Evolutionary conservation across 768 basidiomycete species (phyloP).

Genomic region (Tricholoma bakamatsutake): DNA sequence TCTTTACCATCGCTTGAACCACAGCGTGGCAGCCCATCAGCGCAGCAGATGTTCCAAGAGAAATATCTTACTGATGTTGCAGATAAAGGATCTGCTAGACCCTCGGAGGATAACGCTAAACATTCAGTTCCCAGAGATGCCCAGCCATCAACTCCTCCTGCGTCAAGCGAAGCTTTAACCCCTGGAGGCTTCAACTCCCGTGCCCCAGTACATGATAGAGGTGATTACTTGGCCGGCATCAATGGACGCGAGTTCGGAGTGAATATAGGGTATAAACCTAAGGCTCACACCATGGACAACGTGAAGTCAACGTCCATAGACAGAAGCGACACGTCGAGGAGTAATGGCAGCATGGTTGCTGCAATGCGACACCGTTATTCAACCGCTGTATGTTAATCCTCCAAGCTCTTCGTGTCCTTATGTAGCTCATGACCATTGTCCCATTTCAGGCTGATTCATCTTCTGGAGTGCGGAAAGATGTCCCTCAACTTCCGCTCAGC

Average conservation of each 20-base stretch:
- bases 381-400: slow-evolving; percentile 38
- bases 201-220: slow-evolving; percentile 3
- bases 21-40: not conserved
- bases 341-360: slow-evolving; percentile 57
- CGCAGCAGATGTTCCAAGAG: slow-evolving; percentile 1
- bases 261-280: slow-evolving; percentile 17
- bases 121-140: not conserved
- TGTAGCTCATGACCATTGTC: not conserved
- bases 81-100: not conserved
- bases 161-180: not conserved
- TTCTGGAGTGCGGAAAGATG: slow-evolving; percentile 53
- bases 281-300: slow-evolving; percentile 24
- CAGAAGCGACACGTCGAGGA: slow-evolving; percentile 47
- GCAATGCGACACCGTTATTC: slow-evolving; percentile 63
- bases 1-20: not conserved
- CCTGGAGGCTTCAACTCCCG: not conserved
- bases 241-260: slow-evolving; percentile 30
- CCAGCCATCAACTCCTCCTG: not conserved
- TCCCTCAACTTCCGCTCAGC: slow-evolving; percentile 58
- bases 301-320: slow-evolving; percentile 33
- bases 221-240: slow-evolving; percentile 10
- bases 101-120: not conserved
- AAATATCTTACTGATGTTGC: not conserved
- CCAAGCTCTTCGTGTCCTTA: not conserved
- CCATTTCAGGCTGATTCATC: slow-evolving; percentile 38